Evolutionary conservation across 805 yeast genomes (phyloP).

Genomic region (Hanseniaspora clermontiae): DNA sequence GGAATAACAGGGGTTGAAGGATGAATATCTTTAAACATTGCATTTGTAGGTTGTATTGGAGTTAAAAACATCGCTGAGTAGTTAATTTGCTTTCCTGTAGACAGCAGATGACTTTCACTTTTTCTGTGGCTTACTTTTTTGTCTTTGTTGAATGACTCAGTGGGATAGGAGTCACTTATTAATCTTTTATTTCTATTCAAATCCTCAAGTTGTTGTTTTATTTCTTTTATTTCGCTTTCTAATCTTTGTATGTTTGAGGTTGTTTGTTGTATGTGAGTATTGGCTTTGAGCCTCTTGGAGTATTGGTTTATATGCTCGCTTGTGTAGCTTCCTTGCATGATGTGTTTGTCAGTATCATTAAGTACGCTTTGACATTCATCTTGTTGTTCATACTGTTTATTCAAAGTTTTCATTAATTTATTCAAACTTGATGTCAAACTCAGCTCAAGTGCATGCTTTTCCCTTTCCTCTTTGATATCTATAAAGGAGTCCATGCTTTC

Average conservation of each 20-base stretch:
- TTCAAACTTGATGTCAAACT: slow-evolving; percentile 20
- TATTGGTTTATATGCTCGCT: slow-evolving; percentile 28
- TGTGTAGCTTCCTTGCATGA: slow-evolving; percentile 26
- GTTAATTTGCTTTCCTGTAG: not conserved
- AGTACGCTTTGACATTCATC: slow-evolving; percentile 18
- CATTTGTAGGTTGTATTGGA: not conserved
- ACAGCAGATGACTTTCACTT: not conserved
- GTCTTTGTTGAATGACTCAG: not conserved
- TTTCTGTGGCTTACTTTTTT: not conserved
- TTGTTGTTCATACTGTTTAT: slow-evolving; percentile 14
- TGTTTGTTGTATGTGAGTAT: slow-evolving; percentile 25
- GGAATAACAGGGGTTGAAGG: slow-evolving; percentile 9
- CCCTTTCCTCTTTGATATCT: slow-evolving; percentile 21
- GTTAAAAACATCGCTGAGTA: not conserved
- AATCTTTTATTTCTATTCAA: not conserved
- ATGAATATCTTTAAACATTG: not conserved
- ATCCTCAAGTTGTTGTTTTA: slow-evolving; percentile 19
- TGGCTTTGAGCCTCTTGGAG: slow-evolving; percentile 26
- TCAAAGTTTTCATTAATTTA: not conserved
- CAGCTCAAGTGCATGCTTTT: slow-evolving; percentile 20
- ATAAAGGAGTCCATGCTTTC: slow-evolving; percentile 17
- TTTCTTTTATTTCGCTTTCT: slow-evolving; percentile 20
- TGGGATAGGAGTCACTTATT: not conserved
- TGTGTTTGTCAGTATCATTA: slow-evolving; percentile 23
- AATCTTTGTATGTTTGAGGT: slow-evolving; percentile 23